These are phyloP conservation scores for Chrysosporium queenslandicum DNA, from an alignment of 2,329 filamentous ascomycete genomes.

Conservation along the genomic window DNA sequence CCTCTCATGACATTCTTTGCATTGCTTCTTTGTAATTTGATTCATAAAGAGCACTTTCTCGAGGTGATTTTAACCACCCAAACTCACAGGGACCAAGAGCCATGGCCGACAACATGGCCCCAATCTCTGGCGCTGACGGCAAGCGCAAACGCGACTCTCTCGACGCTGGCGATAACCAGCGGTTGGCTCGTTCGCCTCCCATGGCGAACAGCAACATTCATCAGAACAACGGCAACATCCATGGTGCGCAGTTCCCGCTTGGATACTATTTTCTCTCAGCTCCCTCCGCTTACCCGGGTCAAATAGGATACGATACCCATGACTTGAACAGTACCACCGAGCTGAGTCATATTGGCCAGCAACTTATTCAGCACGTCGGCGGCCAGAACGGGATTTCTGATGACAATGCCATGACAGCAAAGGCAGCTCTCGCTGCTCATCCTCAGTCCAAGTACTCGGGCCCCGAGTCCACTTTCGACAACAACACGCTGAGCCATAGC, in stretches of 20 bases:
- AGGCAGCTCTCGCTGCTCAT: conserved; percentile 39
- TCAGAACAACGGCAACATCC: conserved; percentile 30
- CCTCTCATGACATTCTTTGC: not conserved
- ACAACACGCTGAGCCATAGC: conserved; percentile 15
- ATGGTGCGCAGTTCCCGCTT: conserved; percentile 19
- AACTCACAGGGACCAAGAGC: not conserved
- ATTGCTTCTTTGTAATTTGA: no score
- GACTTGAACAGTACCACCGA: conserved; percentile 30
- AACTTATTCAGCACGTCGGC: conserved; percentile 41
- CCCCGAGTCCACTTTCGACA: conserved; percentile 16
- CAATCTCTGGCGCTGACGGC: conserved; percentile 14
- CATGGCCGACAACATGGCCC: conserved; percentile 8
- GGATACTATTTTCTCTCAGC: conserved; percentile 26
- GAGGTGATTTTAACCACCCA: not conserved
- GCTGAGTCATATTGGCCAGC: conserved; percentile 36
- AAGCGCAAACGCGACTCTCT: conserved; percentile 37
- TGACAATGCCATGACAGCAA: conserved; percentile 39
- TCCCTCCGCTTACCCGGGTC: conserved; percentile 20
- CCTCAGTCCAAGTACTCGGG: conserved; percentile 38
- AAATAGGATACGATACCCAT: conserved; percentile 30
- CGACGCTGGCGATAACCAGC: conserved; percentile 33
- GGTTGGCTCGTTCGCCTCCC: conserved; percentile 34
- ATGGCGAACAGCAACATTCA: conserved; percentile 17
- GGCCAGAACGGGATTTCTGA: conserved; percentile 46
- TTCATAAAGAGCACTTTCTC: not conserved